phyloP scores from a whole-genome alignment of 2,329 filamentous ascomycete genomes.

The Fusarium nisikadoi region DNA sequence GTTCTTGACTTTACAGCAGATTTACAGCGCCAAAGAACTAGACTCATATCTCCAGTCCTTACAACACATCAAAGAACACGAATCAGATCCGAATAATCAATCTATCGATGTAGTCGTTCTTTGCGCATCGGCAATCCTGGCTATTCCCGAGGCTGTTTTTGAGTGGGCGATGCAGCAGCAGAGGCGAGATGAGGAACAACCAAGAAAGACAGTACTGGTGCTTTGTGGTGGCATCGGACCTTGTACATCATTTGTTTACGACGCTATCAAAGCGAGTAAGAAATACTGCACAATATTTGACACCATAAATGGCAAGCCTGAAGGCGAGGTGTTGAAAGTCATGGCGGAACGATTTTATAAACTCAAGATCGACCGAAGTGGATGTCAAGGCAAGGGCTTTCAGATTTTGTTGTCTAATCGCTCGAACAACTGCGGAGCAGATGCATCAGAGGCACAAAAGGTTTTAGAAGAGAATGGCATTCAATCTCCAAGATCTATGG shows the following conservation, averaged over 20 bases:
- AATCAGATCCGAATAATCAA: rapidly evolving
- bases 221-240: conserved; percentile 16
- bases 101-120: background rate
- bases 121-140: conserved; percentile 11
- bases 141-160: conserved; percentile 21
- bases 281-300: background rate
- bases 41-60: background rate
- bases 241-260: conserved; percentile 6
- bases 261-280: conserved; percentile 10
- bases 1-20: conserved; percentile 8
- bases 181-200: rapidly evolving
- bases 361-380: background rate
- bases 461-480: background rate
- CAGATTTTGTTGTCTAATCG: background rate
- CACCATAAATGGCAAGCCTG: background rate
- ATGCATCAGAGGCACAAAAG: background rate
- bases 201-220: background rate
- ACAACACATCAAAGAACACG: rapidly evolving
- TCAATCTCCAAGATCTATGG: background rate
- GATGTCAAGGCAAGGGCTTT: rapidly evolving
- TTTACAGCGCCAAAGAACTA: conserved; percentile 17
- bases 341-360: conserved; percentile 12
- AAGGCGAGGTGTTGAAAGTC: conserved; percentile 9
- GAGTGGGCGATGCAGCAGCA: background rate
- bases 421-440: background rate